Base-by-base conservation (phyloP, 2,329 filamentous ascomycete species). In the Beauveria medogensis region DNA sequence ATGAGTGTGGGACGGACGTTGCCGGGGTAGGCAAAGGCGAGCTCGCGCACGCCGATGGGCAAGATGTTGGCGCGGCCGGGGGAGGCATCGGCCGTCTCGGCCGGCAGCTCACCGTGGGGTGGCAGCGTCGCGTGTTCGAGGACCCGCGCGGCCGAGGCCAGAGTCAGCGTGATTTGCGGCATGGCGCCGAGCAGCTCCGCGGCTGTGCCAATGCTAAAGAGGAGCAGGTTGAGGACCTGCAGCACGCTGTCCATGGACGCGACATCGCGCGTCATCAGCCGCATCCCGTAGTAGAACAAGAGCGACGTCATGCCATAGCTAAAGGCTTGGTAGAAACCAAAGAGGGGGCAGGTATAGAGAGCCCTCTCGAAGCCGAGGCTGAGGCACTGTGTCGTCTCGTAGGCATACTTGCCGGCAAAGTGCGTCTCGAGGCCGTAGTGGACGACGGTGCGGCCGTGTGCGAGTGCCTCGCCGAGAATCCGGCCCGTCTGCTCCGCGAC, bases 241-340 rank as follows among this genome's bases (percentile, higher is more conserved):
- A 96, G 75, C 20, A 94, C 82, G 2, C 80, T 75, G 2, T 81
- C 77, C 0, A 88, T 81, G 0, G 77, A 78, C n/a, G 74, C 69
- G 14, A 70, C 73, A 44, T 81, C 73, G 24, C 20, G 18, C 9
- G 80, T 78, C 6, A 90, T 80, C 12, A 96, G 78, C 1, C 82
- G 74, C 0, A 86, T 84, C 2, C 89, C 91, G 69, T 93, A 95
- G 75, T 88, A 96, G 70, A 96, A 94, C 10, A 96, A 82, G 3
- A 96, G 75, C 0, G 91, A 90, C 46, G 85, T 87, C 16, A 91
- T 80, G 67, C 91, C 91, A 62, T 86, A 83, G 44, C 86, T 83
- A 20, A 86, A 80, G 0, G 86, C 86, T 67, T 95, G 88, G 40
- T 88, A 87, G n/a, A 94, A 72, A 0, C 92, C 93, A 68, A 86